Evolutionary conservation across 2,329 filamentous ascomycete species (phyloP).

Genomic region (Didymella exigua): DNA sequence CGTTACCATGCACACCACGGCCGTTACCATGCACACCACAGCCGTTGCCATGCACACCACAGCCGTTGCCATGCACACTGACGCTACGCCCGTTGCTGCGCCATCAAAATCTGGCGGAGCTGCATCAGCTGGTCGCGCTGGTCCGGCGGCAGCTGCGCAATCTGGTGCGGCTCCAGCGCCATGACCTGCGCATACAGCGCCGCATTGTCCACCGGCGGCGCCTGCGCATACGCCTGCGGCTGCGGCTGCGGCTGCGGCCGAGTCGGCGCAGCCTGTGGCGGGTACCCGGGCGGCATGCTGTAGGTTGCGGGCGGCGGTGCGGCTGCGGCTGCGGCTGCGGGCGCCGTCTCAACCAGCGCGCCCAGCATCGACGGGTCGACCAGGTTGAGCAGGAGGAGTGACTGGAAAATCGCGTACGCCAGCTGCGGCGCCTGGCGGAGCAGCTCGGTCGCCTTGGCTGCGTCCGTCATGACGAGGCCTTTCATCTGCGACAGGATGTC

Average conservation of each 20-base stretch:
- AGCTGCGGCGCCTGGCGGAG: slow-evolving; percentile 90
- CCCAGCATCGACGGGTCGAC: slow-evolving; percentile 84
- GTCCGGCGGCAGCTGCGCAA: slow-evolving; percentile 76
- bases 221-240: slow-evolving; percentile 14
- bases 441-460: slow-evolving; percentile 81
- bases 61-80: too few relatives aligned
- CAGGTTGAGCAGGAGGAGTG: slow-evolving; percentile 87
- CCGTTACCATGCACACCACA: too few relatives aligned
- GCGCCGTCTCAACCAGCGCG: slow-evolving; percentile 71
- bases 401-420: slow-evolving; percentile 93
- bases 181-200: slow-evolving; percentile 82
- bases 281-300: slow-evolving; percentile 41
- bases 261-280: slow-evolving; percentile 57
- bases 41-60: too few relatives aligned
- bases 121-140: slow-evolving; percentile 81
- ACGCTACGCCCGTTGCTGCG: slow-evolving; percentile 23
- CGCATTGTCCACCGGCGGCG: slow-evolving; percentile 58
- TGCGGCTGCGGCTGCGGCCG: slow-evolving; percentile 49
- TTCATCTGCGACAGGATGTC: slow-evolving; percentile 97
- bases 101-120: slow-evolving; percentile 68
- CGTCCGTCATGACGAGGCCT: slow-evolving; percentile 79
- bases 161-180: slow-evolving; percentile 77
- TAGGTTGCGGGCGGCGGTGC: slow-evolving; percentile 40
- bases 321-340: slow-evolving; percentile 40
- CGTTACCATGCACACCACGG: too few relatives aligned